Base-by-base conservation (phyloP, 352 stramenopile species). In the Pythium volutum region DNA sequence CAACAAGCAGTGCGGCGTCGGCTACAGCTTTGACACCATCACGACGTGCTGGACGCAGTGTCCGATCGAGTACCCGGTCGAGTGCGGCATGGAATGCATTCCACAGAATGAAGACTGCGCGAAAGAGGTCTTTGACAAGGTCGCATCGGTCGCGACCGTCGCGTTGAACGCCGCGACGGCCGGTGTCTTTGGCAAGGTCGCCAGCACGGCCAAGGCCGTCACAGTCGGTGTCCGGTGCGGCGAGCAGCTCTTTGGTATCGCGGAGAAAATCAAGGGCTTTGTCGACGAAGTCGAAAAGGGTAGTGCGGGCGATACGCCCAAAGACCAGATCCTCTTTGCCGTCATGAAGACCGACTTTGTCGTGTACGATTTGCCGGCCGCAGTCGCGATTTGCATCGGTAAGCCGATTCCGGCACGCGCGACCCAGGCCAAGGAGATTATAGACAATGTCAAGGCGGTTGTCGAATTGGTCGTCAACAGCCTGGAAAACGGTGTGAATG, bases 61-160 rank as follows among this genome's bases (percentile, higher is more conserved):
- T 29, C 84, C 84, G 0, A 57, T 91, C 8, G 69, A 87, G 36
- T 93, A 89, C 69, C 84, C 84, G 0, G 79, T 93, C 20, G 60
- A 85, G 55, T 93, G 83, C 42, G 66, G 79, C 49, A 72, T 78
- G 33, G 76, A 93, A 46, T 91, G 83, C 46, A 73, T 91, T 31
- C 81, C 76, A 4, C 75, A 89, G 29, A 92, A 89, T 41, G 62
- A 78, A n/a, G 76, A 88, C 49, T 92, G 83, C 64, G 59, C 63
- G 7, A 22, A 76, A 0, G 69, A 79, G 18, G 45, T 91, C 10
- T 49, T 90, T 47, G 33, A 50, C 38, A 88, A 91, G 55, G 45
- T 86, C 12, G 70, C 55, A 0, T 68, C 73, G 0, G 74, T 84
- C 1, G 81, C 75, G 1, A 79, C 69, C 12, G 76, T 79, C 0